Evolutionary conservation across 495 filamentous ascomycete species (phyloP).

Genomic region (Pyronema omphalodes): DNA sequence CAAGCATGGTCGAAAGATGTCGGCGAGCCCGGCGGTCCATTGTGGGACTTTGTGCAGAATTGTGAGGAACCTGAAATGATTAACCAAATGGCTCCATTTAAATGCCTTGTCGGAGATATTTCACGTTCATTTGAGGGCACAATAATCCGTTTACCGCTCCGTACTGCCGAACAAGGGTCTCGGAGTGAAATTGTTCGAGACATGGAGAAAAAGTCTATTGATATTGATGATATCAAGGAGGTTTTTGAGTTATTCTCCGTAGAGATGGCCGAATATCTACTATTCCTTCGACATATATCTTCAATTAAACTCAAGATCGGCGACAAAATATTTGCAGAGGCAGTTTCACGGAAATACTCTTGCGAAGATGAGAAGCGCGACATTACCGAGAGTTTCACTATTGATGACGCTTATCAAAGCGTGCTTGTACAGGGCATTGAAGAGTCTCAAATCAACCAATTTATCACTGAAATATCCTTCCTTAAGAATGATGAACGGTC

Average conservation of each 20-base stretch:
- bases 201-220: slow-evolving; percentile 10
- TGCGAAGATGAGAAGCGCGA: background rate
- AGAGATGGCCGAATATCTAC: slow-evolving; percentile 25
- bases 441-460: slow-evolving; percentile 3
- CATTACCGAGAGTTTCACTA: slow-evolving; percentile 1
- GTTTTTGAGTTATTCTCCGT: slow-evolving; percentile 24
- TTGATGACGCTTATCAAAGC: slow-evolving; percentile 2
- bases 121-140: slow-evolving; percentile 22
- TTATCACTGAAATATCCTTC: background rate
- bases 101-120: slow-evolving; percentile 11
- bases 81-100: slow-evolving; percentile 27
- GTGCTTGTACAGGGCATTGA: slow-evolving; percentile 11
- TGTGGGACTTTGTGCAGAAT: slow-evolving; percentile 25
- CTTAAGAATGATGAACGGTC: background rate
- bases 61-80: slow-evolving; percentile 21
- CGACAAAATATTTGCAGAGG: slow-evolving; percentile 15
- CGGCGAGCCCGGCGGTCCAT: slow-evolving; percentile 25
- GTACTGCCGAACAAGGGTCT: slow-evolving; percentile 22
- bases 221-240: slow-evolving; percentile 19
- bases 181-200: slow-evolving; percentile 22
- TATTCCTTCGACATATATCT: slow-evolving; percentile 27
- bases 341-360: slow-evolving; percentile 5
- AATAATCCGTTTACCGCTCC: slow-evolving; percentile 30
- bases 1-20: slow-evolving; percentile 25
- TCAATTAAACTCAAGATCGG: slow-evolving; percentile 21